Percentiles rank a stretch among this genome's conserved stretches.
Evolutionary conservation across 2,329 filamentous ascomycete genomes (phyloP).

Genomic region (Clonostachys chloroleuca): DNA sequence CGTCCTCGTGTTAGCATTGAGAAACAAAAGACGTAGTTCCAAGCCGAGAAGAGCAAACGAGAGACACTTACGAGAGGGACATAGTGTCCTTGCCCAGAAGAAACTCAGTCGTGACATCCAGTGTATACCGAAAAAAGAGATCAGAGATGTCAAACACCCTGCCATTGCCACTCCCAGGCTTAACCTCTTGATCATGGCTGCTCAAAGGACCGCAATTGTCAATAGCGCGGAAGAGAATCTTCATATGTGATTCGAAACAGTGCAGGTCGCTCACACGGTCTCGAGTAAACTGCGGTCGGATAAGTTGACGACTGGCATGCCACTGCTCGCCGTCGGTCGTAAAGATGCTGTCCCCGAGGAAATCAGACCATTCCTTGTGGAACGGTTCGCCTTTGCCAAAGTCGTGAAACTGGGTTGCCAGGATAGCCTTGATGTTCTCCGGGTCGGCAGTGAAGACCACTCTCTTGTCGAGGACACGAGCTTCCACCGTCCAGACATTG

Average conservation of each 20-base stretch:
- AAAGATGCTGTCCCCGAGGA: conserved; percentile 72
- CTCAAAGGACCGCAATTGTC: conserved; percentile 51
- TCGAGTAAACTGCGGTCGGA: conserved; percentile 82
- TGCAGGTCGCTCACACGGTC: conserved; percentile 79
- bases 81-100: conserved; percentile 73
- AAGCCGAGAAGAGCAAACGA: neutral
- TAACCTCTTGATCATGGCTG: conserved; percentile 59
- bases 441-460: conserved; percentile 74
- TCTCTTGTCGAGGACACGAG: conserved; percentile 48
- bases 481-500: conserved; percentile 55
- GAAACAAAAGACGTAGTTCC: neutral
- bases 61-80: conserved; percentile 40
- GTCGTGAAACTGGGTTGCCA: conserved; percentile 81
- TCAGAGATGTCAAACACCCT: conserved; percentile 65
- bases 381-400: conserved; percentile 80
- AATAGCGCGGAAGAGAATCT: conserved; percentile 67
- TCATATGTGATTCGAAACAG: conserved; percentile 75
- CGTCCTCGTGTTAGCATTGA: neutral
- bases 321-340: conserved; percentile 75
- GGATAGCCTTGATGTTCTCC: conserved; percentile 85
- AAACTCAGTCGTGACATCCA: conserved; percentile 86
- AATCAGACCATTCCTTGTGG: conserved; percentile 70
- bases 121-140: conserved; percentile 78
- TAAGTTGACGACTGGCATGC: conserved; percentile 76
- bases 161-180: conserved; percentile 57